Conservation (phyloP, 2,329 filamentous ascomycete genomes). For the Dryadomyces quercus-mongolicae region DNA sequence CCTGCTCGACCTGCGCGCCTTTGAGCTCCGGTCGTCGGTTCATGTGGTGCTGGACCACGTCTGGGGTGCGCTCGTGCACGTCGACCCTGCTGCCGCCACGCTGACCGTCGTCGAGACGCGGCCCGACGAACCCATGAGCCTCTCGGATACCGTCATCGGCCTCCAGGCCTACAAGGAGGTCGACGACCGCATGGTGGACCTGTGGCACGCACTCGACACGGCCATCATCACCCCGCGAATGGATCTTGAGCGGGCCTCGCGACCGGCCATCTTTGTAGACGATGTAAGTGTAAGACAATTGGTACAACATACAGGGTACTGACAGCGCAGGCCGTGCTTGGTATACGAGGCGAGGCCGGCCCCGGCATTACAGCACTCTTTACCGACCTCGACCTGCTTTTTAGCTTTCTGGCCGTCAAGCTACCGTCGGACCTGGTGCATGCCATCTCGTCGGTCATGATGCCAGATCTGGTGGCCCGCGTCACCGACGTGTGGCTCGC, state of each 20-base stretch:
- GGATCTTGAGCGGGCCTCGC: constrained; percentile 14
- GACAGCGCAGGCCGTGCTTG: constrained; percentile 27
- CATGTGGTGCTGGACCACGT: constrained; percentile 52
- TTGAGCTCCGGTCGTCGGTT: constrained; percentile 54
- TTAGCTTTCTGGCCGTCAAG: constrained; percentile 37
- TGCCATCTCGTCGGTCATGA: constrained; percentile 55
- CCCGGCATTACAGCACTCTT: constrained; percentile 38
- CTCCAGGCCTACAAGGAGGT: constrained; percentile 49
- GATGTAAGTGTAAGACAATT: too few species aligned
- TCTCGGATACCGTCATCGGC: constrained; percentile 41
- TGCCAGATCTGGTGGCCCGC: constrained; percentile 54
- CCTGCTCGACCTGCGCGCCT: constrained; percentile 52
- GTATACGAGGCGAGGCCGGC: constrained; percentile 29
- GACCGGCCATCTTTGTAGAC: neutral
- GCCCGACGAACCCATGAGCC: constrained; percentile 37
- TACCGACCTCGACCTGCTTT: constrained; percentile 36
- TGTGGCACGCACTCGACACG: constrained; percentile 53
- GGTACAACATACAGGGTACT: too few species aligned
- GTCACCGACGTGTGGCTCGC: constrained; percentile 67
- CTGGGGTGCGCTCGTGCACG: constrained; percentile 58
- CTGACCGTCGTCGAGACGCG: constrained; percentile 42
- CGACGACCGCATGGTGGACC: constrained; percentile 42
- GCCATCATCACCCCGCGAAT: constrained; percentile 50
- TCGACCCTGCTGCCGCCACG: constrained; percentile 43
- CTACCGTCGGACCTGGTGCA: constrained; percentile 43